Evolutionary conservation across 2,329 filamentous ascomycete genomes (phyloP), one percentile per base, ranked within the genome.

Genomic region (Sordariomycetes sp.): DNA sequence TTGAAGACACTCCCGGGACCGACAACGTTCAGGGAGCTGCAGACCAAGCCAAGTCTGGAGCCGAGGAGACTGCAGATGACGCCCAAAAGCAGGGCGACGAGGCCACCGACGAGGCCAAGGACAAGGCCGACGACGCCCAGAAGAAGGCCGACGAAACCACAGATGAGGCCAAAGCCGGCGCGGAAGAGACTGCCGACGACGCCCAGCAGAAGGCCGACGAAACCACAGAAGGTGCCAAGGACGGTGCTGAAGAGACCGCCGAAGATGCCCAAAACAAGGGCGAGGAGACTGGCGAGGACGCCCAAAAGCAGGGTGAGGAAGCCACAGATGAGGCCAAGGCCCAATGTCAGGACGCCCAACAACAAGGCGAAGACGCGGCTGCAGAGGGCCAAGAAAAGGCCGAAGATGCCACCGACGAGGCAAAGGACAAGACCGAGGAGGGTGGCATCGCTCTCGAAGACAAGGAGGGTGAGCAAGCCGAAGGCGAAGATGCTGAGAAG

Each of bases 371-470:
- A n/a, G 37, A 36, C 8, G 36, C 40, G 23, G 37, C 29, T 8
- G 40, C 42, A 21, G 42, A 45, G 21, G 37, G 36, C 4, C 15
- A 19, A 31, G 19, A 42, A 18, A 21, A 36, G 25, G 28, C 30
- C 15, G 35, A 41, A 27, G 20, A 44, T 3, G 12, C 8, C 10
- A 17, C 14, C 3, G 20, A 23, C 5, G 8, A 16, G 17, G 16
- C 18, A 1, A 10, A 63, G 9, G 70, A 75, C 52, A 56, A 66
- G 23, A 78, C 84, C 15, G 79, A 84, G 37, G 63, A 78, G 20
- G 79, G 84, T 38, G 80, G 80, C 10, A 79, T 84, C 30, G 71
- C 84, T 21, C 57, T 79, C 5, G 79, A 83, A 48, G 74, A 70
- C 44, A 63, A 66, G n/a, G 79, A 65, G 66, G 10, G 63, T 84